Conservation (phyloP, 208 protist genomes). For the Trypanosomatidae sp. region DNA sequence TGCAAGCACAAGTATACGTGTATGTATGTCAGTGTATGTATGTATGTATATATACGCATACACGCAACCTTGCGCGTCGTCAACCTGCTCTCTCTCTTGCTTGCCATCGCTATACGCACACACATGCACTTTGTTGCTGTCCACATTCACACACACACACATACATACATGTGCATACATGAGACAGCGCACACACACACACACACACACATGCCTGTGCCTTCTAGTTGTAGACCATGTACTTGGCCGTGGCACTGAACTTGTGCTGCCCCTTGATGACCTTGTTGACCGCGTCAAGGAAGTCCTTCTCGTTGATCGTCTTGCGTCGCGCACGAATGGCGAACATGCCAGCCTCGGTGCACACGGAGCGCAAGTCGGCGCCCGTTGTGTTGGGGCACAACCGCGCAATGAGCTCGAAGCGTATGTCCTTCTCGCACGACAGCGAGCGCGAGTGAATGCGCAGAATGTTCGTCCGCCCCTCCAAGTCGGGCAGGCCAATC, state of each 20-base stretch:
- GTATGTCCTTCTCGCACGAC: conserved; percentile 95
- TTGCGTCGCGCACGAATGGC: conserved; percentile 98
- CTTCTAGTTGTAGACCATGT: conserved; percentile 99
- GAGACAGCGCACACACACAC: background rate
- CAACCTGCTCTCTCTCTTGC: too few relatives aligned
- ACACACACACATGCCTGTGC: conserved; percentile 3
- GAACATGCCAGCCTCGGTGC: conserved; percentile 99
- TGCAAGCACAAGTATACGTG: too few relatives aligned
- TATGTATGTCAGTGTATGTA: too few relatives aligned
- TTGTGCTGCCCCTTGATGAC: conserved; percentile 99
- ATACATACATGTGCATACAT: background rate
- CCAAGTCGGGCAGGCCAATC: conserved; percentile 98
- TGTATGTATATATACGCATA: too few relatives aligned
- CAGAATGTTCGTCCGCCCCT: conserved; percentile 97
- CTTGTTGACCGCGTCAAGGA: conserved; percentile 99
- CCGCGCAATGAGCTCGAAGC: conserved; percentile 98
- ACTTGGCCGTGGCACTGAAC: conserved; percentile 99
- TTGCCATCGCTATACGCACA: too few relatives aligned
- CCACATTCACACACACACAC: background rate
- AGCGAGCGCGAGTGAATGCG: conserved; percentile 98
- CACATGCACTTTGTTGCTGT: background rate
- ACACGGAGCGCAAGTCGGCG: conserved; percentile 96
- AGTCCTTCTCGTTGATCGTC: conserved; percentile 99
- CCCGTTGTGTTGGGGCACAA: conserved; percentile 98
- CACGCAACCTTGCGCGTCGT: too few relatives aligned